phyloP scores from a whole-genome alignment of 2,329 filamentous ascomycete species.

The Verticillium nonalfalfae region DNA sequence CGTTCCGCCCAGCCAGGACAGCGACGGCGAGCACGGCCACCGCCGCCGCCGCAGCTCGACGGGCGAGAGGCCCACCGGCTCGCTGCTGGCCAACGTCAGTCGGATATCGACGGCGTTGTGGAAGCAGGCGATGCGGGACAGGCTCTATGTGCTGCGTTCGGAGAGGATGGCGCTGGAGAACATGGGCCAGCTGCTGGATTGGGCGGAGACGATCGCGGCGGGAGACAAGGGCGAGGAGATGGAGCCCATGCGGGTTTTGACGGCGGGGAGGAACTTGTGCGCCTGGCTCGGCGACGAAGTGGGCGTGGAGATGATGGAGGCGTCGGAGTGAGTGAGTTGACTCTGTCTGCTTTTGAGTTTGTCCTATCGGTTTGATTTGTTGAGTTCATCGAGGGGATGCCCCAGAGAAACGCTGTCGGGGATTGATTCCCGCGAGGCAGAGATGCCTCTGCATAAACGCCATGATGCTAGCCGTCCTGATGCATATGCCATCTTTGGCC shows the following conservation, averaged over 20 bases:
- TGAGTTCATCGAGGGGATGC: no score
- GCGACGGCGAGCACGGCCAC: background rate
- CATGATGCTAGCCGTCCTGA: no score
- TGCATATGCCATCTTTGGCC: no score
- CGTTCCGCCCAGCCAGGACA: background rate
- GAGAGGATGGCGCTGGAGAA: conserved; percentile 19
- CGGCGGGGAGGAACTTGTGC: conserved; percentile 16
- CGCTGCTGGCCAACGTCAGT: conserved; percentile 21
- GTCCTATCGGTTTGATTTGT: no score
- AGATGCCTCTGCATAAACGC: no score
- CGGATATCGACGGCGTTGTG: conserved; percentile 22
- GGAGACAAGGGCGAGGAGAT: background rate
- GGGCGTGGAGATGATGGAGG: background rate
- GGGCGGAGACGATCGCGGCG: conserved; percentile 20
- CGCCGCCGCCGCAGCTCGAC: background rate
- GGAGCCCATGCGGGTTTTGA: conserved; percentile 5
- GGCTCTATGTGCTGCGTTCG: conserved; percentile 18
- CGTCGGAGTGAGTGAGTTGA: background rate
- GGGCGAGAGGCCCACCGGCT: conserved; percentile 11
- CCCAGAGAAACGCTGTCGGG: no score
- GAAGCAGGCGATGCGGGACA: conserved; percentile 20
- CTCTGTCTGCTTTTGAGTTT: no score
- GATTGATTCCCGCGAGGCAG: no score
- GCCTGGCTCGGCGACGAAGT: conserved; percentile 14
- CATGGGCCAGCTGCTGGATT: conserved; percentile 20